phyloP scores from a whole-genome alignment of 2,329 filamentous ascomycete species.

The Paradendryphiella salina region DNA sequence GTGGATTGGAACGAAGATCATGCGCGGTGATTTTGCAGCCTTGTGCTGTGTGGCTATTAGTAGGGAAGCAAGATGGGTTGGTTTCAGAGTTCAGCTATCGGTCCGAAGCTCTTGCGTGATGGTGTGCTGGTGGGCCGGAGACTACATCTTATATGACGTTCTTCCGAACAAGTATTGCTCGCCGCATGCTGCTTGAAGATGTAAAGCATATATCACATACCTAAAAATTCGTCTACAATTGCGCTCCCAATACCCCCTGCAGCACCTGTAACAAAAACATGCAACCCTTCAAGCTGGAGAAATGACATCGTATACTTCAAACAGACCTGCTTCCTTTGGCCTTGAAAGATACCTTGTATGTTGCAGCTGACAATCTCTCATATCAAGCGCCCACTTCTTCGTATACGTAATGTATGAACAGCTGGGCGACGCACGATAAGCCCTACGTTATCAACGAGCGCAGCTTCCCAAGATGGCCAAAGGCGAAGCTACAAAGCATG shows the following conservation, averaged over 20 bases:
- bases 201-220: slow-evolving; percentile 39
- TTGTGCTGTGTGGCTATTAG: slow-evolving; percentile 46
- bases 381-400: slow-evolving; percentile 3
- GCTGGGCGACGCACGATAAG: slow-evolving; percentile 8
- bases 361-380: background rate
- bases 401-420: slow-evolving; percentile 5
- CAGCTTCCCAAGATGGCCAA: slow-evolving; percentile 8
- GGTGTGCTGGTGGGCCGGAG: background rate
- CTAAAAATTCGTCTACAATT: slow-evolving; percentile 57
- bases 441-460: slow-evolving; percentile 6
- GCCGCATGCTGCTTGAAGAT: too few relatives aligned
- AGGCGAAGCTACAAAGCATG: background rate
- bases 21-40: slow-evolving; percentile 60
- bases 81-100: background rate
- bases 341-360: background rate
- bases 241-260: slow-evolving; percentile 57
- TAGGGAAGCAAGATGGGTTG: background rate
- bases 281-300: slow-evolving; percentile 53
- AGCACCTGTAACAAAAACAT: slow-evolving; percentile 60
- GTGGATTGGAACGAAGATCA: slow-evolving; percentile 50
- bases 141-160: too few relatives aligned
- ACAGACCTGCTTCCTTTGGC: background rate
- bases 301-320: slow-evolving; percentile 46
- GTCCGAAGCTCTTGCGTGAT: background rate
- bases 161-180: too few relatives aligned